These are phyloP conservation scores for Clavaria fumosa DNA, from an alignment of 768 basidiomycete species.

Conservation along the genomic window DNA sequence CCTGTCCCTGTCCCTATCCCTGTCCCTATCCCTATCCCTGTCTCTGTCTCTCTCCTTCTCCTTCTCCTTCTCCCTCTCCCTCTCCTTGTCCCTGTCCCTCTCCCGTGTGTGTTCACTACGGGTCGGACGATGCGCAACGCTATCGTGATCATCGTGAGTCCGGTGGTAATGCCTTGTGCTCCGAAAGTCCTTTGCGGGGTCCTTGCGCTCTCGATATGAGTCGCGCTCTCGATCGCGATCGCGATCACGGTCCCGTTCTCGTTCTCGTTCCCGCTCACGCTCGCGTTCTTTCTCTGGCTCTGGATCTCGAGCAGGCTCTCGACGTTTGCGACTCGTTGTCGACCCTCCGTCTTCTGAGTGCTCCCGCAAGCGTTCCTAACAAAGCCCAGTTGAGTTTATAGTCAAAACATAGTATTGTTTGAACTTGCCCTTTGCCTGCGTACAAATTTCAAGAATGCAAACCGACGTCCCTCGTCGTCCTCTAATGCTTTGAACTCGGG, in stretches of 20 bases:
- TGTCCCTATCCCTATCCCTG: constrained; percentile 34
- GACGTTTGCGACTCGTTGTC: constrained; percentile 64
- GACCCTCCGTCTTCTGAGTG: constrained; percentile 74
- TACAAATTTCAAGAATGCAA: constrained; percentile 78
- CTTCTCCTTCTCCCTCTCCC: constrained; percentile 24
- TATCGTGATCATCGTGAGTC: constrained; percentile 32
- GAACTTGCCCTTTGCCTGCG: constrained; percentile 70
- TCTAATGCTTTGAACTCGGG: constrained; percentile 79
- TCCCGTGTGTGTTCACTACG: constrained; percentile 28
- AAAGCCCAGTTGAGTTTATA: constrained; percentile 1
- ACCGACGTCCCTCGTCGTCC: constrained; percentile 69
- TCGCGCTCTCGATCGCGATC: constrained; percentile 23
- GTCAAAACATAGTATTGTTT: constrained; percentile 1
- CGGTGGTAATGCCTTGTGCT: constrained; percentile 32
- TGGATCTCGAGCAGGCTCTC: constrained; percentile 50
- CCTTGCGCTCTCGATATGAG: constrained; percentile 18
- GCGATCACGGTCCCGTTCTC: constrained; percentile 20
- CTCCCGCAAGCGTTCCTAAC: constrained; percentile 64
- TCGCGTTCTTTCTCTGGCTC: too few relatives aligned
- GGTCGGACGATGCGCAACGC: constrained; percentile 24
- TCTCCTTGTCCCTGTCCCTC: constrained; percentile 20
- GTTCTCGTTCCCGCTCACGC: constrained; percentile 24
- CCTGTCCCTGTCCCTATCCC: constrained; percentile 36
- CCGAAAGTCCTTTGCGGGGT: constrained; percentile 23
- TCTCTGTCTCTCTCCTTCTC: constrained; percentile 23